Conservation (phyloP, 78 protist species). For the Mantamonas sphyraenae region DNA sequence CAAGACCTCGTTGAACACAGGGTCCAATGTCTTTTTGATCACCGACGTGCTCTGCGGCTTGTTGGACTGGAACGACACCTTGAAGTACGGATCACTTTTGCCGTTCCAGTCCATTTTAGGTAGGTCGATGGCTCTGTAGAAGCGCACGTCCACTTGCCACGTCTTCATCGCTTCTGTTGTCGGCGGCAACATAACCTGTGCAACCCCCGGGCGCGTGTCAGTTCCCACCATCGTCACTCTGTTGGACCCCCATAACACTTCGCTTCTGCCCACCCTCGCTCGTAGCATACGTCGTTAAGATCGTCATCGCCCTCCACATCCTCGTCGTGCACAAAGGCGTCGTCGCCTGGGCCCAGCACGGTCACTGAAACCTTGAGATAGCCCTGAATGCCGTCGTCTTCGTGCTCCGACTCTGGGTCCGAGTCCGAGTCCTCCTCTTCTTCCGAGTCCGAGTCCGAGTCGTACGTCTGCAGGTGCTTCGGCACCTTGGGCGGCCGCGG, state of each 20-base stretch:
- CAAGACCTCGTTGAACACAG: constrained; percentile 29
- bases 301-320: constrained; percentile 18
- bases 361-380: constrained; percentile 5
- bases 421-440: neutral
- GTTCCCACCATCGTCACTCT: neutral
- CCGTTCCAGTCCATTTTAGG: constrained; percentile 25
- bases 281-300: neutral
- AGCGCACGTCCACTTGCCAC: neutral
- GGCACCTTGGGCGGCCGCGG: too few species aligned
- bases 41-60: neutral
- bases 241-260: neutral
- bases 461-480: too few species aligned
- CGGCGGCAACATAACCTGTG: constrained; percentile 10
- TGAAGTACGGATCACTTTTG: constrained; percentile 20
- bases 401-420: neutral
- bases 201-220: neutral
- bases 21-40: neutral
- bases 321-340: constrained; percentile 22
- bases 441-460: neutral
- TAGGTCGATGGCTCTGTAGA: constrained; percentile 4
- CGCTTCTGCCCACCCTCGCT: neutral
- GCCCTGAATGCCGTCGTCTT: constrained; percentile 6
- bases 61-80: constrained; percentile 10
- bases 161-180: neutral
- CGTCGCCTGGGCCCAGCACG: constrained; percentile 35